phyloP scores from a whole-genome alignment of 176 grass and related monocot genomes.

The Hordeum marinum region DNA sequence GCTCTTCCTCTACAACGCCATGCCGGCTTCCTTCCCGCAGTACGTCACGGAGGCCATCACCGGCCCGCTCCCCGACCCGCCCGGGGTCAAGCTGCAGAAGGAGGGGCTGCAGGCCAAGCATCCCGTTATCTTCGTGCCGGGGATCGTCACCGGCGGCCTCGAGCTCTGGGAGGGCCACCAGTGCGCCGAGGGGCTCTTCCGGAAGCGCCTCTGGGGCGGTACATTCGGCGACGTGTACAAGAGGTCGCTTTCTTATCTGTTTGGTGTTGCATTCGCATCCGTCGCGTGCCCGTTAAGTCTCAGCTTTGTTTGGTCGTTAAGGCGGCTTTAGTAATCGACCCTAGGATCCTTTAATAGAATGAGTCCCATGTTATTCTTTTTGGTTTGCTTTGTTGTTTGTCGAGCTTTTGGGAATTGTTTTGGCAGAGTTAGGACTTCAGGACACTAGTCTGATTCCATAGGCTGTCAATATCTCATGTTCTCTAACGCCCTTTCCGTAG shows the following conservation, averaged over 20 bases:
- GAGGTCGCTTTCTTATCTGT: constrained; percentile 51
- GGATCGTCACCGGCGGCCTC: constrained; percentile 89
- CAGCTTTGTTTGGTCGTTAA: constrained; percentile 12
- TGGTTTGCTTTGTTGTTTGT: background rate
- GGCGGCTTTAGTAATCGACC: constrained; percentile 7
- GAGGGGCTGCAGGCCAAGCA: constrained; percentile 81
- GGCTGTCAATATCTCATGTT: background rate
- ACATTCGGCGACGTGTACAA: constrained; percentile 93
- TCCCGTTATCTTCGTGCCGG: constrained; percentile 94
- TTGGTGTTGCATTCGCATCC: background rate
- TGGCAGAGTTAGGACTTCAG: background rate
- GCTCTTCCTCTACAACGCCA: constrained; percentile 95
- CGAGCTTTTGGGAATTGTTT: background rate
- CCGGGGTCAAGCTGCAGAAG: constrained; percentile 88
- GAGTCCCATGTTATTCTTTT: background rate
- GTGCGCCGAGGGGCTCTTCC: constrained; percentile 89
- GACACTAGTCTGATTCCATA: background rate
- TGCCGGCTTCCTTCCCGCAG: constrained; percentile 93
- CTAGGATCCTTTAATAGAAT: background rate
- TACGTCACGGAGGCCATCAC: constrained; percentile 97
- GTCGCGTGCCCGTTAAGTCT: background rate
- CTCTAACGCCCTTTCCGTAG: background rate
- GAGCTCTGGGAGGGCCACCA: constrained; percentile 99
- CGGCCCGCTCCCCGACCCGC: constrained; percentile 78
- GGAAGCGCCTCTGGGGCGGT: constrained; percentile 95